Evolutionary conservation across 2,329 filamentous ascomycete genomes (phyloP), one percentile per base, ranked within the genome.

Genomic region (Exophiala phaeomuriformis): DNA sequence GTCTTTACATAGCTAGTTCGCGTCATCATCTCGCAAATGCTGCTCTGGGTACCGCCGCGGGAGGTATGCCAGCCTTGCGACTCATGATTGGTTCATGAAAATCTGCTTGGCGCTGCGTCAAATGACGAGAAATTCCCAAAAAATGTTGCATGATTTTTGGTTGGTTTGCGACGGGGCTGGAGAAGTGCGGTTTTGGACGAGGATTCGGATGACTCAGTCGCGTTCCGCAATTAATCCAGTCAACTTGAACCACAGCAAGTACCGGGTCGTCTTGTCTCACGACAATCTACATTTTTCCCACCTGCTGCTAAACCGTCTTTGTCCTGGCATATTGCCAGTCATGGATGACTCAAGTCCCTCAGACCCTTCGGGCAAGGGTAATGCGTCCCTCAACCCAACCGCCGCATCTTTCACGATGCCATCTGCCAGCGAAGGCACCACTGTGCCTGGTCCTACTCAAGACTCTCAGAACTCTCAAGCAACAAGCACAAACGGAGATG

Each of bases 321-420:
- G 9, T 6, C 31, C 32, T 6, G 39, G 46, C 40, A 40, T 29
- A 19, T 27, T 46, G 19, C 43, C 19, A 9, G 46, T 12, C n/a
- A 57, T 57, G 55, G 41, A 40, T 27, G 52, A 55, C 32, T 50
- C 47, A 32, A 52, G 47, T 6, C 28, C 39, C 39, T 39, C 51
- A 43, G 49, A 45, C 44, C 10, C 51, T n/a, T 12, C 42, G 27
- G 39, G 37, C 19, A 19, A 19, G 12, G 51, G 27, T 10, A 45
- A 7, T 28, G 43, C 49, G 7, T 9, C 49, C 33, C 58, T 62
- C 33, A 58, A 62, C 45, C 60, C 60, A 29, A 54, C 54, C 27
- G 60, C 60, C 33, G 44, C 60, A 28, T 46, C 56, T 8, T 62
- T 62, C 51, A 54, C 39, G 19, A 61, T 61, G 59, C 57, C 57